Base-by-base conservation (phyloP, 1,139 yeast species). In the Starmera stellimalicola region DNA sequence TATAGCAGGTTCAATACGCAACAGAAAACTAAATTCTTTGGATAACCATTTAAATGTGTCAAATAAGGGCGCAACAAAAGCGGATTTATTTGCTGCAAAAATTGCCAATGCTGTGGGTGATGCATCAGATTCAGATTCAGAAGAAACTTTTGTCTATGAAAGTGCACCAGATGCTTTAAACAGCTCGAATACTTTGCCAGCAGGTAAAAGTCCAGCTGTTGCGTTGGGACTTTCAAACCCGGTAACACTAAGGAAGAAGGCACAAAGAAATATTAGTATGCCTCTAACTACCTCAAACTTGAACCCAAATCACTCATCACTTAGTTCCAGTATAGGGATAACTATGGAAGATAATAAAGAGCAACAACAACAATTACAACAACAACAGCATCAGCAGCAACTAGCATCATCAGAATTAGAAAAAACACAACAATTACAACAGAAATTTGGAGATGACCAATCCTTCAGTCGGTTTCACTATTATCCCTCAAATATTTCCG, bases 71-170 rank as follows among this genome's bases (percentile, higher is more conserved):
- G 52, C 62, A 7, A 60, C 94, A 5, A 73, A 87, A 51, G 91
- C 95, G 0, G 97, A 88, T 50, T 77, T 84, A 38, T 88, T 88
- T 58, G 97, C 97, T 10, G 96, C 97, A 1, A 81, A 81, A 47
- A 63, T 88, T 41, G 96, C 96, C 7, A 79, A 87, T 42, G 97
- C 97, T 1, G 94, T 88, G 7, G 95, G 84, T 46, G 95, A 85
- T 47, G 85, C 74, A 18, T 87, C 82, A 39, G 73, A 81, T 30
- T 78, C 88, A 27, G 96, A 85, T 53, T 77, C 88, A 28, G 95
- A 87, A 47, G 97, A 91, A 55, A 84, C 95, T 1, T 88, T 88
- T 65, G 95, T 88, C 10, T 88, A 88, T 54, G 96, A 87, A 48
- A 60, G 58, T 33, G 57, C 65, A 2, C 61, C 64, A 6, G 62